Evolutionary conservation across 106 monocot species (phyloP).

Genomic region (Triglochin maritima): DNA sequence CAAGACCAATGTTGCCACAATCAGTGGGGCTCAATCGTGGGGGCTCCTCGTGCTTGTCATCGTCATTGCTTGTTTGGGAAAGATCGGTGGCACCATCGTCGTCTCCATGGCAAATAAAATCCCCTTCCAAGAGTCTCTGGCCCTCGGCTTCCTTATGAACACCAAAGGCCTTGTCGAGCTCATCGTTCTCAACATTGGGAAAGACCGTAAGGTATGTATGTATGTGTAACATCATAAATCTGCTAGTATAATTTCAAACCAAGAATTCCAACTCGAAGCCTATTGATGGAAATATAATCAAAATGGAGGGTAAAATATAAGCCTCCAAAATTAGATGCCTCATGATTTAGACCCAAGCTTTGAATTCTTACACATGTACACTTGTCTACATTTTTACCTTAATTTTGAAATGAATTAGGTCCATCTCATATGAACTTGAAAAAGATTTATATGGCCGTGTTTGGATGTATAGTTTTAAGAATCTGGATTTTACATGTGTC

Average conservation of each 20-base stretch:
- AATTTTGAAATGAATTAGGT: too few relatives aligned
- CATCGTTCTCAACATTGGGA: constrained; percentile 32
- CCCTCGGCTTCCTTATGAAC: constrained; percentile 29
- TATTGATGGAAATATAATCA: too few relatives aligned
- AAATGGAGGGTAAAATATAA: too few relatives aligned
- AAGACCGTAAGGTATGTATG: constrained; percentile 16
- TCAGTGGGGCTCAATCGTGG: constrained; percentile 13
- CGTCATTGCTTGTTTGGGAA: constrained; percentile 16
- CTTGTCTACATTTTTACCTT: too few relatives aligned
- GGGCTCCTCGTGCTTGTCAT: constrained; percentile 24
- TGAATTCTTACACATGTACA: too few relatives aligned
- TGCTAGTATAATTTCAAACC: not conserved
- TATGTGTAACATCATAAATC: not conserved
- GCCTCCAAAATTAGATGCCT: too few relatives aligned
- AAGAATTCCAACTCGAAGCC: not conserved
- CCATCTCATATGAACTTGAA: too few relatives aligned
- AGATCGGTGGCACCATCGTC: constrained; percentile 15
- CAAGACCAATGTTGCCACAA: constrained; percentile 22
- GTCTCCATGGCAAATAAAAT: constrained; percentile 2
- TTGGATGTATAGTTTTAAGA: too few relatives aligned
- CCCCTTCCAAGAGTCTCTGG: constrained; percentile 17
- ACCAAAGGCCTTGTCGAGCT: constrained; percentile 30
- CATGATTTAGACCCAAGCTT: too few relatives aligned
- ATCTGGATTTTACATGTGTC: too few relatives aligned
- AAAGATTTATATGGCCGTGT: too few relatives aligned